Evolutionary conservation across 2,329 filamentous ascomycete species (phyloP).

Genomic region (Calonectria pteridis): DNA sequence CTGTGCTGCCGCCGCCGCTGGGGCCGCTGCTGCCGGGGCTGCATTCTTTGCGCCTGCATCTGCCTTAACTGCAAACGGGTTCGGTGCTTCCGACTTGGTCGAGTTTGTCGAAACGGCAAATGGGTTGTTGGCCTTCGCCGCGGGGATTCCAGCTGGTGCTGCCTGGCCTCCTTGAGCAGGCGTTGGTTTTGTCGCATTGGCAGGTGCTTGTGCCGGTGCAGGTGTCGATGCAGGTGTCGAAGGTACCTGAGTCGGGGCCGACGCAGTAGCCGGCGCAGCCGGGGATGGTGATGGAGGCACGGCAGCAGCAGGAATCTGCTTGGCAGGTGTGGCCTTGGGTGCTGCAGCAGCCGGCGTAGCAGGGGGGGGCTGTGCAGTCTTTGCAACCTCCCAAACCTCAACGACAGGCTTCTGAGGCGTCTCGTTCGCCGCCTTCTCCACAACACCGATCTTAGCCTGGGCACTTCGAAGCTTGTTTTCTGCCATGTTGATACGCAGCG

Average conservation of each 20-base stretch:
- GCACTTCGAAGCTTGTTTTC: constrained; percentile 76
- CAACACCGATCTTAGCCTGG: constrained; percentile 80
- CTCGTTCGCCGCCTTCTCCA: constrained; percentile 85
- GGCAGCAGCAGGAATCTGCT: constrained; percentile 38
- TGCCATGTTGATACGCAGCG: constrained; percentile 81
- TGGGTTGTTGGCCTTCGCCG: constrained; percentile 46
- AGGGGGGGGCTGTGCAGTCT: constrained; percentile 58
- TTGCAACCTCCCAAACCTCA: constrained; percentile 89
- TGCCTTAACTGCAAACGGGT: constrained; percentile 45
- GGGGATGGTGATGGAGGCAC: constrained; percentile 40
- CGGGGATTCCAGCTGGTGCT: constrained; percentile 34
- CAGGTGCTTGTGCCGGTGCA: constrained; percentile 33
- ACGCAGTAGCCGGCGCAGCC: constrained; percentile 15
- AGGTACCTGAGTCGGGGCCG: constrained; percentile 24
- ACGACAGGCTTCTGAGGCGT: constrained; percentile 86
- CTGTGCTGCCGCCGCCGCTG: constrained; percentile 29
- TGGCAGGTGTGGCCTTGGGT: constrained; percentile 40
- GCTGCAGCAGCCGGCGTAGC: constrained; percentile 34
- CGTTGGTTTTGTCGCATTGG: constrained; percentile 31
- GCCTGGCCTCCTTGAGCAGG: constrained; percentile 30
- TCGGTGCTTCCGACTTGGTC: constrained; percentile 33
- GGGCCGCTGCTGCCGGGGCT: constrained; percentile 29
- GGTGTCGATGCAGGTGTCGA: constrained; percentile 29
- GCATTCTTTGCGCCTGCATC: constrained; percentile 27
- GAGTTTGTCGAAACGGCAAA: constrained; percentile 45